Evolutionary conservation across 176 grass and related monocot genomes (phyloP), one percentile per base, ranked within the genome.

Genomic region (Phoenix dactylifera): DNA sequence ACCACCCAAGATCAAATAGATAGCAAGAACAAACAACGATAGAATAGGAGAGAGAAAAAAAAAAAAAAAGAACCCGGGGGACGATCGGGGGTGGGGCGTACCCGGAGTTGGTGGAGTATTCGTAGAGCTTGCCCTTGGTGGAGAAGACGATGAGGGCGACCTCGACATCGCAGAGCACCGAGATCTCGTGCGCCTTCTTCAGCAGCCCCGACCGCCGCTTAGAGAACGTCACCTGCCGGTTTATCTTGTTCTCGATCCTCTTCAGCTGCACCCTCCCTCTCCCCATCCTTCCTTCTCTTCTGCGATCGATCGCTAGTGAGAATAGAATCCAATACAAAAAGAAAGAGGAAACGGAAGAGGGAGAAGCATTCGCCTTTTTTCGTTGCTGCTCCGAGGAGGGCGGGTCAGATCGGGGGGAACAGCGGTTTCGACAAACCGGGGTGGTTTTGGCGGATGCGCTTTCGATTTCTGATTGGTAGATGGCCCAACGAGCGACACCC

Each of bases 101-200:
- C 85, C 77, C 80, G 62, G 1, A 56, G 18, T 73, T 7, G 0
- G 59, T 52, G 20, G 86, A 70, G 73, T 78, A 84, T 25, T 89
- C 18, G 50, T 71, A 69, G 55, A 89, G 65, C 51, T 66, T 78
- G 35, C 80, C 80, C 59, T 70, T 79, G 49, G 62, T 25, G 69
- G 86, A 89, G 86, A 89, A 89, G 77, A 84, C 49, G 69, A 89
- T 16, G 22, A 81, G 18, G 10, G 74, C 86, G 54, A 89, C 74
- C 57, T 85, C 78, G 51, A 58, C 82, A 55, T 89, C 82, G 68
- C 86, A 89, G 10, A 89, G 77, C 19, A 89, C 82, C 29, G 74
- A 78, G 54, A 89, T 79, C 74, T 89, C 86, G 39, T 52, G 57
- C 49, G 86, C 86, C 74, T 89, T 89, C 77, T 85, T 89, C 4